Evolutionary conservation across 2,329 filamentous ascomycete species (phyloP), one percentile per base, ranked within the genome.

Genomic region (Monilinia laxa): DNA sequence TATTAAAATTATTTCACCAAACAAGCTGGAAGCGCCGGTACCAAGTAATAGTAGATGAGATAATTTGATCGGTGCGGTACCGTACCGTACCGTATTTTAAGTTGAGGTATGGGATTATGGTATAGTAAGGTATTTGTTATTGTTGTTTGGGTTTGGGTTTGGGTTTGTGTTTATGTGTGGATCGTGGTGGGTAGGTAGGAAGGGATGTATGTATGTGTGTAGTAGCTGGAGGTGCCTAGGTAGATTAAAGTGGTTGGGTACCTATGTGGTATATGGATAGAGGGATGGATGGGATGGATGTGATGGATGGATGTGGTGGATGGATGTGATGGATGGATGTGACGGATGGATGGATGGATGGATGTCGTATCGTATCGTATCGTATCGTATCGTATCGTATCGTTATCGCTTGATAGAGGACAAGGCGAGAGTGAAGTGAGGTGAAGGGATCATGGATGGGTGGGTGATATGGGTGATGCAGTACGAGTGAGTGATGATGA

Each of bases 371-470:
- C 28, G 45, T 49, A 14, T 14, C 38, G 38, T 40, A 14, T 16
- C 12, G 40, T 42, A 42, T 42, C 40, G 38, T 40, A 14, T 40
- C 38, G 38, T 11, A 40, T 40, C 38, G 40, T 35, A 60, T 51
- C 45, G 57, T 62, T 62, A 62, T 51, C 58, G 45, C 23, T 35
- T 38, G 58, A 60, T 60, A 51, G n/a, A 60, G 31, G 49, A 18
- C 7, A 12, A 28, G 23, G 49, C 4, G 12, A 10, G 14, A 20
- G 4, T n/a, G 40, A 42, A 58, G 51, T 16, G 51, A 42, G 14
- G 49, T 52, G 49, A 52, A 49, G 57, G 57, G 57, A 60, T 59
- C 23, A 28, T 35, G 57, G 45, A 23, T 49, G 18, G 40, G 31
- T 31, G 56, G 18, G 12, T 0, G 2, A 20, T 57, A 35, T 2